A percentile compares a stretch with the other conserved stretches of the same genome.
Evolutionary conservation across 371 early-diverging fungal species (phyloP).

Genomic region (Lichtheimia ornata): DNA sequence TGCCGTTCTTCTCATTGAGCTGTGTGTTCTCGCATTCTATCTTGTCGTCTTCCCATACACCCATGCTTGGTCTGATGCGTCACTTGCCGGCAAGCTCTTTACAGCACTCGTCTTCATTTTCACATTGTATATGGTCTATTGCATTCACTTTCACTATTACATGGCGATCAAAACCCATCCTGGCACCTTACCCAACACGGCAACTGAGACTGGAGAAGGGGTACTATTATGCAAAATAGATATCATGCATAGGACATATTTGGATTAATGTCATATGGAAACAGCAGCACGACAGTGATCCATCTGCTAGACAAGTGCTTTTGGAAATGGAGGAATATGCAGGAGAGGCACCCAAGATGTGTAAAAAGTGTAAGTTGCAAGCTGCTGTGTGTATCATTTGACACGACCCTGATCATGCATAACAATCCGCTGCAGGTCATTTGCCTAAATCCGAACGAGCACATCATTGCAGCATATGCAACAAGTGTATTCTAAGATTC

Average conservation of each 20-base stretch:
- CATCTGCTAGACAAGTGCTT: background rate
- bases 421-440: conserved; percentile 41
- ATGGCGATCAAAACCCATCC: conserved; percentile 61
- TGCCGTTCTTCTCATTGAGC: conserved; percentile 51
- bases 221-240: too few relatives aligned
- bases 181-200: background rate
- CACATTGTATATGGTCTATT: conserved; percentile 54
- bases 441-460: conserved; percentile 87
- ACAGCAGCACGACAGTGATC: background rate
- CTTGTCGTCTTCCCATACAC: conserved; percentile 53
- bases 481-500: conserved; percentile 76
- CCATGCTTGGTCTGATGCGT: conserved; percentile 27
- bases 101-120: conserved; percentile 30
- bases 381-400: too few relatives aligned
- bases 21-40: conserved; percentile 51
- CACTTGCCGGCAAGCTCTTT: conserved; percentile 31
- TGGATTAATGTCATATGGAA: too few relatives aligned
- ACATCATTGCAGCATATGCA: conserved; percentile 92
- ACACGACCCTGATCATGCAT: too few relatives aligned
- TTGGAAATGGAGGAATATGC: conserved; percentile 1
- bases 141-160: conserved; percentile 61
- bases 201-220: too few relatives aligned
- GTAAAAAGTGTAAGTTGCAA: conserved; percentile 1
- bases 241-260: too few relatives aligned
- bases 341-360: background rate